Evolutionary conservation across 768 basidiomycete genomes (phyloP).

Genomic region (Tylopilus plumbeoviolaceoides): DNA sequence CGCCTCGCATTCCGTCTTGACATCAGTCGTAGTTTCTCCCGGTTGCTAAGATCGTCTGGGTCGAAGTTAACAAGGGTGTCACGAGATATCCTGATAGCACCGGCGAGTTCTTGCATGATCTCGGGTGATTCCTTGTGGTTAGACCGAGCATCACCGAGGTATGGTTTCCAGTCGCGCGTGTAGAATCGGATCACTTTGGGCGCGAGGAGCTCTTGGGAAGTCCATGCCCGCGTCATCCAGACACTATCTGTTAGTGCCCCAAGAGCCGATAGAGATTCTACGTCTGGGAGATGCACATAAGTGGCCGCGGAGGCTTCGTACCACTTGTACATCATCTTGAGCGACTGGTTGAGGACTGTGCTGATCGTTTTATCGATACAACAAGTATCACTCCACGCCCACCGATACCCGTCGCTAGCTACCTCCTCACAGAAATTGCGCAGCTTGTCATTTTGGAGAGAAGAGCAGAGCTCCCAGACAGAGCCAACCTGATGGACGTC

Average conservation of each 20-base stretch:
- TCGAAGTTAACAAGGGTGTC: constrained; percentile 1
- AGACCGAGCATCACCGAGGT: constrained; percentile 3
- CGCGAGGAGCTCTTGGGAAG: constrained; percentile 12
- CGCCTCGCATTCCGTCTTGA: constrained; percentile 5
- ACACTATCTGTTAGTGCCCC: not conserved
- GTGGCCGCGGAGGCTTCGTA: constrained; percentile 7
- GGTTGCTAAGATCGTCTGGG: constrained; percentile 2
- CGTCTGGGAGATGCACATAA: not conserved
- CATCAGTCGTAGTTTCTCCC: constrained; percentile 9
- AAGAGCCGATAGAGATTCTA: not conserved
- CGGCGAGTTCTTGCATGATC: constrained; percentile 8
- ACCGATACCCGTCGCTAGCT: too few relatives aligned
- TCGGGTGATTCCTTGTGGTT: constrained; percentile 2
- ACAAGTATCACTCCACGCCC: too few relatives aligned
- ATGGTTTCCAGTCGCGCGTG: too few relatives aligned
- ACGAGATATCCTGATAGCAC: constrained; percentile 2
- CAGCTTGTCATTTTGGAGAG: too few relatives aligned
- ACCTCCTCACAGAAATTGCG: too few relatives aligned
- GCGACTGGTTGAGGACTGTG: too few relatives aligned
- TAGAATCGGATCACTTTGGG: constrained; percentile 7
- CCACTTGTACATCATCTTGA: too few relatives aligned
- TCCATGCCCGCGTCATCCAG: too few relatives aligned
- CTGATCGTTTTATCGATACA: too few relatives aligned
- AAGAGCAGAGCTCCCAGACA: constrained; percentile 7
- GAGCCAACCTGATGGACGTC: not conserved